A percentile compares a stretch with the other conserved stretches of the same genome.
These are phyloP conservation scores for Fusarium illudens DNA, from an alignment of 2,329 filamentous ascomycete genomes.

Conservation along the genomic window DNA sequence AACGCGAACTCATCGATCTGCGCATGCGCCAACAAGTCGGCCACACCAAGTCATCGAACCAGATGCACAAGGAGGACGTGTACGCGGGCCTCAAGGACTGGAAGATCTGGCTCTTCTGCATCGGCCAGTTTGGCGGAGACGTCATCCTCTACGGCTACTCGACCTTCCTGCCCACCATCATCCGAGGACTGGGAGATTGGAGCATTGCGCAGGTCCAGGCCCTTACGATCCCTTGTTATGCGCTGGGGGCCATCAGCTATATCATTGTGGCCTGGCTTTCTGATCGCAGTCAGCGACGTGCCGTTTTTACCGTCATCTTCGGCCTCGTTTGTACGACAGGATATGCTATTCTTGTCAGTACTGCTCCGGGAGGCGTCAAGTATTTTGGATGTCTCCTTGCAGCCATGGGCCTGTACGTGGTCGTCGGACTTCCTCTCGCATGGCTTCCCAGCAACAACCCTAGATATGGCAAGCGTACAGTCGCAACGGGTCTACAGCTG, in stretches of 20 bases:
- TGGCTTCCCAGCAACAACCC: conserved; percentile 66
- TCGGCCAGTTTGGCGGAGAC: conserved; percentile 68
- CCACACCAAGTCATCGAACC: conserved; percentile 40
- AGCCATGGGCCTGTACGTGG: conserved; percentile 66
- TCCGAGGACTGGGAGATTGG: conserved; percentile 63
- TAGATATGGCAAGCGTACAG: conserved; percentile 70
- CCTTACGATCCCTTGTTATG: conserved; percentile 74
- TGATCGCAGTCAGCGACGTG: conserved; percentile 65
- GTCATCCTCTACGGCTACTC: conserved; percentile 70
- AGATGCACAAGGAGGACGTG: conserved; percentile 62
- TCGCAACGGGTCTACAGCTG: conserved; percentile 68
- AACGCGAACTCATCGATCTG: conserved; percentile 51
- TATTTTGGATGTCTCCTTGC: conserved; percentile 71
- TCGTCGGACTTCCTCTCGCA: conserved; percentile 49
- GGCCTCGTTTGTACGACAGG: conserved; percentile 61
- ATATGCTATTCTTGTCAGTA: conserved; percentile 67
- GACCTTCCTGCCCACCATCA: conserved; percentile 74
- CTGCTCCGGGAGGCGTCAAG: conserved; percentile 61
- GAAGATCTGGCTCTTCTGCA: conserved; percentile 69
- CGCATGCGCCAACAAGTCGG: conserved; percentile 44
- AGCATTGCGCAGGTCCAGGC: conserved; percentile 60
- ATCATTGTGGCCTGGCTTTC: conserved; percentile 64
- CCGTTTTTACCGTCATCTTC: conserved; percentile 61
- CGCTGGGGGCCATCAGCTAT: conserved; percentile 67
- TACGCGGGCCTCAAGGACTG: conserved; percentile 63